Evolutionary conservation across 768 basidiomycete species (phyloP), one percentile per base, ranked within the genome.

Genomic region (Boletus tomentosulus): DNA sequence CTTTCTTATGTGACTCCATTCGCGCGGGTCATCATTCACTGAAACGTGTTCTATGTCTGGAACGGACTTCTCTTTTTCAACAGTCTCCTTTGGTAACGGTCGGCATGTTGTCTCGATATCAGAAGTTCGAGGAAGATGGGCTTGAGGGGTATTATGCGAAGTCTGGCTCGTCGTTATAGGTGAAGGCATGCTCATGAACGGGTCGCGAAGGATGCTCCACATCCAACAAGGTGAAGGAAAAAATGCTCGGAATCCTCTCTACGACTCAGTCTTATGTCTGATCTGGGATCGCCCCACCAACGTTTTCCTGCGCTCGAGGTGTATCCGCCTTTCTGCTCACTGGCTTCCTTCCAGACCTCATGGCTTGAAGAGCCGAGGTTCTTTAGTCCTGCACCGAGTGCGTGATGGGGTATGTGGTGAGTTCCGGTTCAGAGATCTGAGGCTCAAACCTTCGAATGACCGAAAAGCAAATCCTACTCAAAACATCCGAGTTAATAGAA

Each of bases 1-100:
- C 76, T 87, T 87, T 59, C 80, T 76, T 33, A 75, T 48, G 28
- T 58, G 53, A 8, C 80, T 78, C 85, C 85, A 87, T 54, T 71
- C 62, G 47, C 83, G 77, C 12, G 85, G 86, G 65, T 87, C 85
- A 56, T 87, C 77, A 15, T 70, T 60, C 15, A 87, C 84, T 12
- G 57, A 51, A 46, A 64, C 65, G 37, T 71, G 67, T 25, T 74
- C 74, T 50, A 75, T 73, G 58, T 73, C 74, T 41, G 22, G 34
- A 43, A 42, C 34, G 33, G 39, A 39, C 48, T 57, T 46, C 34
- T 53, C 54, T 38, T 19, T 19, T 19, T 56, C 48, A 41, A 25
- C 6, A 16, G 30, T 46, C n/a, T 49, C 45, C 31, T 51, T 53
- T 13, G 48, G 30, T 30, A 49, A 37, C 42, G 55, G 34, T 45